Conservation (phyloP, 1,284 basidiomycete genomes). For the Cryptococcus deneoformans region DNA sequence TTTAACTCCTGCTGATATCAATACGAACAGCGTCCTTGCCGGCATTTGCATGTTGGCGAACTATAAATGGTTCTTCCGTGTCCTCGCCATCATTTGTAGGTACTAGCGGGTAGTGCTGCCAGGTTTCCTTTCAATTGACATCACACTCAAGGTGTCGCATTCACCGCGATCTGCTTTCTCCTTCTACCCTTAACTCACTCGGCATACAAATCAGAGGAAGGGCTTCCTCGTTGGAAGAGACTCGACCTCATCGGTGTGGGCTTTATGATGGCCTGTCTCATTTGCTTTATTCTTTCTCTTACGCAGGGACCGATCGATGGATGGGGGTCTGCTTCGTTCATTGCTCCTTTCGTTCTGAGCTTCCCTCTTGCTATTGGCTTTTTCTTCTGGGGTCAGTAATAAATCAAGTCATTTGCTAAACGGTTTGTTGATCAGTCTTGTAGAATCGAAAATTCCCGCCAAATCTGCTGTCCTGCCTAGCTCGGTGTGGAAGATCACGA, state of each 20-base stretch:
- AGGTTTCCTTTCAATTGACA: background rate
- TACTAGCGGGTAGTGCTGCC: background rate
- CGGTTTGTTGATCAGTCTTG: background rate
- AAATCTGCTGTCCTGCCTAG: conserved; percentile 30
- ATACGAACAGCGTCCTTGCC: conserved; percentile 18
- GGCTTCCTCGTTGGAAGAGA: conserved; percentile 35
- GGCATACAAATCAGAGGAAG: conserved; percentile 12
- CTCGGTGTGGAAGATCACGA: conserved; percentile 36
- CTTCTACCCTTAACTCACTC: conserved; percentile 33
- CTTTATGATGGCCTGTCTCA: conserved; percentile 34
- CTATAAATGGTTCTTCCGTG: conserved; percentile 43
- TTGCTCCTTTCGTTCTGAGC: conserved; percentile 42
- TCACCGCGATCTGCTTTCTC: conserved; percentile 24
- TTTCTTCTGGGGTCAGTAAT: conserved; percentile 37
- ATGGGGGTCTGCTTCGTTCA: conserved; percentile 42
- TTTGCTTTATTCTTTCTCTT: conserved; percentile 44
- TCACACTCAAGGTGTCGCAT: conserved; percentile 12
- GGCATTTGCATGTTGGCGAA: conserved; percentile 33
- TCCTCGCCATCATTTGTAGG: conserved; percentile 35
- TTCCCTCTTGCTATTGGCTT: conserved; percentile 32
- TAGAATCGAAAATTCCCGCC: conserved; percentile 25
- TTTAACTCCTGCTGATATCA: background rate
- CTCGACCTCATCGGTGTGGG: conserved; percentile 44
- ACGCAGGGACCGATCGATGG: conserved; percentile 44
- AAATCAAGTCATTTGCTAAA: background rate